Evolutionary conservation across 2,329 filamentous ascomycete genomes (phyloP), one percentile per base, ranked within the genome.

Genomic region (Zalaria obscura): DNA sequence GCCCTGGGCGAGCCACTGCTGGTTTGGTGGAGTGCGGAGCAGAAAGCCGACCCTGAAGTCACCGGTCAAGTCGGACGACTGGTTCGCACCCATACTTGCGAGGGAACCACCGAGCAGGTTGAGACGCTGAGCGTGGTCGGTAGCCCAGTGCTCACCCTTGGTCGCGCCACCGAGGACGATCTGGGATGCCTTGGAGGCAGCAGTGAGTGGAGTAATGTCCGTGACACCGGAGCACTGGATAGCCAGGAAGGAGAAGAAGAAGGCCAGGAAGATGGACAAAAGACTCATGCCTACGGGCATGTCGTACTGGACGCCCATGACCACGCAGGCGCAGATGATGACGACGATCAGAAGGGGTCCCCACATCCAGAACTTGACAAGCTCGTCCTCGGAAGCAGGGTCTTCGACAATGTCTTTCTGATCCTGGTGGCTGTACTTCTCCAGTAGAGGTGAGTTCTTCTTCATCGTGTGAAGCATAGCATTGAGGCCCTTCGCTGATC

Each of bases 21-120:
- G 69, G 45, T 72, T 67, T 0, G 78, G 78, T 0, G 78, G 70
- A 0, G 78, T 81, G 47, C 71, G 66, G 41, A 83, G 70, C 4
- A 83, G 65, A 65, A 80, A 82, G 4, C 78, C 78, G 34, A 77
- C 76, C 29, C 77, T 70, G 69, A 82, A 81, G 52, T 83, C 78
- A 42, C 67, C 67, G 31, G 74, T 70, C 10, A 81, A 61, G 40
- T 69, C 62, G 32, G 63, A 68, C 36, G 61, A 54, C 43, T 65
- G 61, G 45, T 59, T 58, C 41, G 61, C 58, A 40, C 59, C 60
- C 43, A 64, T 60, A 41, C 50, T 57, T 25, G 58, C 61, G 11
- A 65, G 50, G n/a, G 62, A 61, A 35, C 78, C 78, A 35, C 77
- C 77, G 28, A 80, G 68, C 27, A 82, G 59, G 63, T 83, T 83